A percentile compares a stretch with the other conserved stretches of the same genome.
Evolutionary conservation across 306 rosid species (phyloP).

Genomic region (Vachellia pachyceras): DNA sequence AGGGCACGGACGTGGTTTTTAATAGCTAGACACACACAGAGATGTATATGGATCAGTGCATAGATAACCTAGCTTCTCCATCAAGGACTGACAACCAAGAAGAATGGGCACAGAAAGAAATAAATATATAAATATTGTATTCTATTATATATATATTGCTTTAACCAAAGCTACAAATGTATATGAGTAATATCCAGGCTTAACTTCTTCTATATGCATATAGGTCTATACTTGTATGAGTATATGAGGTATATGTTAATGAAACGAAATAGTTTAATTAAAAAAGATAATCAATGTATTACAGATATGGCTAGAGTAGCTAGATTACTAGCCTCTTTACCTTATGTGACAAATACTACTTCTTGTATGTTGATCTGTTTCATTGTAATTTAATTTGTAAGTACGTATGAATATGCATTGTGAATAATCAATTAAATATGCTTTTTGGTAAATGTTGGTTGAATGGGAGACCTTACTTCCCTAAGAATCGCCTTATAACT

Average conservation of each 20-base stretch:
- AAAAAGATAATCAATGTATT: neutral
- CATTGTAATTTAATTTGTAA: neutral
- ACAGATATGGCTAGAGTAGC: neutral
- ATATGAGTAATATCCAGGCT: neutral
- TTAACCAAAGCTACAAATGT: constrained; percentile 6
- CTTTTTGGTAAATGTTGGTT: constrained; percentile 76
- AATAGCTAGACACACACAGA: constrained; percentile 46
- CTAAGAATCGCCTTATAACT: constrained; percentile 64
- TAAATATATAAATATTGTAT: constrained; percentile 61
- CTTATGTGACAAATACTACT: neutral
- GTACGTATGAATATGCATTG: neutral
- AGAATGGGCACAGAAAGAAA: constrained; percentile 90
- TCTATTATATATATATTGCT: constrained; percentile 4
- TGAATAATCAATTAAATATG: constrained; percentile 28
- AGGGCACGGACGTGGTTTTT: constrained; percentile 86
- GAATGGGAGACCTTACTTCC: constrained; percentile 87
- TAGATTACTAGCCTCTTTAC: neutral
- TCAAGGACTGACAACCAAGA: constrained; percentile 64
- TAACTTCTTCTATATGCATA: neutral
- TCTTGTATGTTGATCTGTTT: neutral
- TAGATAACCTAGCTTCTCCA: constrained; percentile 50
- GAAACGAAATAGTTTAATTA: neutral
- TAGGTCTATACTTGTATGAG: neutral
- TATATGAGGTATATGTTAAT: neutral
- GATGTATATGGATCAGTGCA: constrained; percentile 65